Evolutionary conservation across 768 basidiomycete species (phyloP).

Genomic region (Rhizopogon vulgaris): DNA sequence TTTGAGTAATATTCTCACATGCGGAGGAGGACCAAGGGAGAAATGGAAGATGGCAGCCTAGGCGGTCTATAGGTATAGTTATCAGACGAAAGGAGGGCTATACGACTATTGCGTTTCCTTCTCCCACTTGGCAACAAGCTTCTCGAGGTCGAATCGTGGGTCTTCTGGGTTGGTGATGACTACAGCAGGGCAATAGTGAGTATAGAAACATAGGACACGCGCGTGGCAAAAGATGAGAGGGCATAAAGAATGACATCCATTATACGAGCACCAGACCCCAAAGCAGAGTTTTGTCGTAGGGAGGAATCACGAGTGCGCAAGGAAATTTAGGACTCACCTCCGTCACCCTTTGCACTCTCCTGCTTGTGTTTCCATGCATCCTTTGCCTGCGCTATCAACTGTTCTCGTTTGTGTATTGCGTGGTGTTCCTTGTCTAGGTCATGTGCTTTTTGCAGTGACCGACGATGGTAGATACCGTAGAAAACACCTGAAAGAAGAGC

Average conservation of each 20-base stretch:
- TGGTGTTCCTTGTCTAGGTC: conserved; percentile 71
- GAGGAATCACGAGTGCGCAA: neutral
- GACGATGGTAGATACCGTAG: conserved; percentile 91
- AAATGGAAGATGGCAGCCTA: conserved; percentile 3
- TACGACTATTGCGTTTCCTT: conserved; percentile 51
- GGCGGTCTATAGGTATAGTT: conserved; percentile 24
- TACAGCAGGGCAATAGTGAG: conserved; percentile 26
- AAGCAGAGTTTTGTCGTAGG: neutral
- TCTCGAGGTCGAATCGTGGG: conserved; percentile 94
- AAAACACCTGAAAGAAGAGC: conserved; percentile 81
- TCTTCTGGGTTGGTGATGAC: conserved; percentile 93
- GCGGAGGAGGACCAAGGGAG: neutral
- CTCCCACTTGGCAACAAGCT: conserved; percentile 73
- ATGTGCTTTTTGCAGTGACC: conserved; percentile 78
- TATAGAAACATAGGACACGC: neutral
- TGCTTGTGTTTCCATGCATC: conserved; percentile 85
- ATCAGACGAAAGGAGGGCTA: conserved; percentile 9
- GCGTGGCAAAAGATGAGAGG: neutral
- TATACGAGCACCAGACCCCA: neutral
- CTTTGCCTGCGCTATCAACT: conserved; percentile 80
- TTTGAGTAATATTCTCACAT: neutral
- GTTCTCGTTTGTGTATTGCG: conserved; percentile 67
- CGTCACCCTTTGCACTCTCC: conserved; percentile 42
- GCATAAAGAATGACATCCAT: neutral
- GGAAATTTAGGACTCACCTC: conserved; percentile 41